Evolutionary conservation across 2,329 filamentous ascomycete genomes (phyloP).

Genomic region (Thermothelomyces thermophilus): DNA sequence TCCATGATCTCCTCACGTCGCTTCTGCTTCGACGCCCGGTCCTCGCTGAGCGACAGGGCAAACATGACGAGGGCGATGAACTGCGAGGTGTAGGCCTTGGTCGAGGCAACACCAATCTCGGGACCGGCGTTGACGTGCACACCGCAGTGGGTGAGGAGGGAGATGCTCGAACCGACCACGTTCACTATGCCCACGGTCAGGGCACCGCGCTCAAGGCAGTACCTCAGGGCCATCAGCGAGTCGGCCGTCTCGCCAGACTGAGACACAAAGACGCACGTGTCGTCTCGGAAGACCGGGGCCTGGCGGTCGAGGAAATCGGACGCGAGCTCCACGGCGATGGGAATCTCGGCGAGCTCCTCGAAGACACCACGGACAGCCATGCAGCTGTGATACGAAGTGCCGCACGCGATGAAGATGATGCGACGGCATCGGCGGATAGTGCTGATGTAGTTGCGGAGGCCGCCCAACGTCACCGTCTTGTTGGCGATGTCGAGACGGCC

Average conservation of each 20-base stretch:
- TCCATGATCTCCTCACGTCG: slow-evolving; percentile 95
- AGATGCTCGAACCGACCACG: slow-evolving; percentile 97
- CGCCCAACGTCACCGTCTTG: slow-evolving; percentile 92
- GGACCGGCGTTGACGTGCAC: slow-evolving; percentile 99
- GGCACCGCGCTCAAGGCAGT: slow-evolving; percentile 95
- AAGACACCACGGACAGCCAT: slow-evolving; percentile 98
- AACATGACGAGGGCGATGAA: slow-evolving; percentile 99
- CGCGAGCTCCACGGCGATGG: slow-evolving; percentile 91
- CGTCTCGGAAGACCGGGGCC: slow-evolving; percentile 97
- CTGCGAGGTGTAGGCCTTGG: slow-evolving; percentile 98
- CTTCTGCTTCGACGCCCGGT: slow-evolving; percentile 88
- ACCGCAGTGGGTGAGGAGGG: slow-evolving; percentile 97
- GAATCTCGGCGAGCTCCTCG: slow-evolving; percentile 96
- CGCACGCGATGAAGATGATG: slow-evolving; percentile 98
- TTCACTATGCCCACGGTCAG: slow-evolving; percentile 98
- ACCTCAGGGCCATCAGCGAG: slow-evolving; percentile 91
- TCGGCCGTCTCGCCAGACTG: slow-evolving; percentile 98
- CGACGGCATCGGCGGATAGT: slow-evolving; percentile 95
- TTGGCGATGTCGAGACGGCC: slow-evolving; percentile 90
- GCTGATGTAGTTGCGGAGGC: slow-evolving; percentile 89
- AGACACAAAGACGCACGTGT: slow-evolving; percentile 97
- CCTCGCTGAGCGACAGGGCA: slow-evolving; percentile 89
- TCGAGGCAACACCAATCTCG: slow-evolving; percentile 97
- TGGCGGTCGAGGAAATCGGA: slow-evolving; percentile 97
- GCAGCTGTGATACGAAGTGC: slow-evolving; percentile 97